These are phyloP conservation scores for Bolboschoenus planiculmis DNA, from an alignment of 176 grass and related monocot species.

Conservation along the genomic window DNA sequence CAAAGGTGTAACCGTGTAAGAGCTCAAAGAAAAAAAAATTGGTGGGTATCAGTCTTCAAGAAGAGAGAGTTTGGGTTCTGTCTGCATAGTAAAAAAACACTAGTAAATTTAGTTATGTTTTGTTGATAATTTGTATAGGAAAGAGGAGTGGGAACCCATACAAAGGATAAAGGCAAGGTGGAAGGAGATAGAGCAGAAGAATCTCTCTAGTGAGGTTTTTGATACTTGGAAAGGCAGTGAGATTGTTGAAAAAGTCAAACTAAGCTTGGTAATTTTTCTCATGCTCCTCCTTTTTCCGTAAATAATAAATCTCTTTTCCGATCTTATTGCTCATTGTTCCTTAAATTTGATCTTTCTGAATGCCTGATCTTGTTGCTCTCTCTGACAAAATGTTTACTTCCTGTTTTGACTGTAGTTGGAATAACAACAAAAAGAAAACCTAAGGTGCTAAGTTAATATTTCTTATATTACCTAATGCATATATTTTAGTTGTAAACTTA, in stretches of 20 bases:
- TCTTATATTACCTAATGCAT: not conserved
- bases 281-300: not conserved
- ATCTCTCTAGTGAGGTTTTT: conserved; percentile 44
- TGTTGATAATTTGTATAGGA: conserved; percentile 2
- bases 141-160: conserved; percentile 58
- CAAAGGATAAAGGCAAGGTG: conserved; percentile 51
- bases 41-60: not conserved
- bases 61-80: not conserved
- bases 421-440: not conserved
- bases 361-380: not conserved
- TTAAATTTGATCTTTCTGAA: not conserved
- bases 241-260: conserved; percentile 66
- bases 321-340: not conserved
- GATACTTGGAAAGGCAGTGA: conserved; percentile 40
- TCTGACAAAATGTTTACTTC: not conserved
- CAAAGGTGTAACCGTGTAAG: not conserved
- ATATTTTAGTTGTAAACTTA: not conserved
- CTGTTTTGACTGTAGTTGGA: not conserved
- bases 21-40: not conserved
- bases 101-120: not conserved
- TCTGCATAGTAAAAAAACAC: not conserved
- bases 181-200: conserved; percentile 67
- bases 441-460: not conserved
- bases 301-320: not conserved
- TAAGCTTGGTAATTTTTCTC: conserved; percentile 43